These are phyloP conservation scores for Ogataea pignaliae DNA, from an alignment of 805 yeast species.

Conservation along the genomic window DNA sequence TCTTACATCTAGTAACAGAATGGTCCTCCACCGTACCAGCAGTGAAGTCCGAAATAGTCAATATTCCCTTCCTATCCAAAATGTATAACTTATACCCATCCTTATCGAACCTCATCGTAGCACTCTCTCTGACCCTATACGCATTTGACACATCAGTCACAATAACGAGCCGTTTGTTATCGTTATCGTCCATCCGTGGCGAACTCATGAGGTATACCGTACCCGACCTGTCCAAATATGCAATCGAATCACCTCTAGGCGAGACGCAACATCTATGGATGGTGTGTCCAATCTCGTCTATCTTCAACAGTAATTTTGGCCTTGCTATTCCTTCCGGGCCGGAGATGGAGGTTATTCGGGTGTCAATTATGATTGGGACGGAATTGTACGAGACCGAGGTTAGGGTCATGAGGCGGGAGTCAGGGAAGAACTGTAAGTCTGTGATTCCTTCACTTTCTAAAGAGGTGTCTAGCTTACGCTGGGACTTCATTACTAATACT, in stretches of 20 bases:
- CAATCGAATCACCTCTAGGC: slow-evolving; percentile 84
- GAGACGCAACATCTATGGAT: slow-evolving; percentile 73
- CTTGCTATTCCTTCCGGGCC: slow-evolving; percentile 44
- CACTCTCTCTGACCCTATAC: slow-evolving; percentile 67
- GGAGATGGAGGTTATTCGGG: slow-evolving; percentile 45
- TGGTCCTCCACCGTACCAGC: slow-evolving; percentile 74
- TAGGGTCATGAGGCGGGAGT: slow-evolving; percentile 47
- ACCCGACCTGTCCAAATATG: slow-evolving; percentile 77
- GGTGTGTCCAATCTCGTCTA: slow-evolving; percentile 77
- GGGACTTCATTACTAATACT: slow-evolving; percentile 62
- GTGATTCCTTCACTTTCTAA: slow-evolving; percentile 89
- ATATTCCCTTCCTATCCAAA: slow-evolving; percentile 76
- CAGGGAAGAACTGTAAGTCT: slow-evolving; percentile 67
- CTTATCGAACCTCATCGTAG: slow-evolving; percentile 67
- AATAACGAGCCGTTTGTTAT: slow-evolving; percentile 55
- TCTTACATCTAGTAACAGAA: slow-evolving; percentile 64
- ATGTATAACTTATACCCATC: slow-evolving; percentile 78
- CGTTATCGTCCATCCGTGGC: slow-evolving; percentile 50
- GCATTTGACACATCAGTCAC: slow-evolving; percentile 81
- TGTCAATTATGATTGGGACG: slow-evolving; percentile 63
- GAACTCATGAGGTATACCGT: slow-evolving; percentile 64
- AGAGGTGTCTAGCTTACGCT: slow-evolving; percentile 56
- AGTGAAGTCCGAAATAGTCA: slow-evolving; percentile 81
- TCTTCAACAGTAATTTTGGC: slow-evolving; percentile 54
- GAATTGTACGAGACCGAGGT: slow-evolving; percentile 61